Conservation (phyloP, 176 grass and related monocot species). For the Eremochloa ophiuroides region DNA sequence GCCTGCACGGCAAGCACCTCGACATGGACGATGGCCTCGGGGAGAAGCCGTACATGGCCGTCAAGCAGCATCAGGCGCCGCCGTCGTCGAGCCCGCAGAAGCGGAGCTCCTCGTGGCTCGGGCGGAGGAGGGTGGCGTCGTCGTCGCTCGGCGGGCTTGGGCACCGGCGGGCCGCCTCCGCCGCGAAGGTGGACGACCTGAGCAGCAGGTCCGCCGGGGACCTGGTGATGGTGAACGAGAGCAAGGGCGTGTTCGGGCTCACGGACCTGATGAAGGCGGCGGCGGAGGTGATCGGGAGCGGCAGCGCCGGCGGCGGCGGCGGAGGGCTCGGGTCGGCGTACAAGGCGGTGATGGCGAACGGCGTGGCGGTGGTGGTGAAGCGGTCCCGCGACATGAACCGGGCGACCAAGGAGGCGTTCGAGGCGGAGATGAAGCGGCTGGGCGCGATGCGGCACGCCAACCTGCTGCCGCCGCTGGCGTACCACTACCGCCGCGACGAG, state of each 20-base stretch:
- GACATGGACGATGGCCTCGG: conserved; percentile 33
- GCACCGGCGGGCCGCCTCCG: not conserved
- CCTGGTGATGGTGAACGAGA: conserved; percentile 70
- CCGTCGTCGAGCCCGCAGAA: not conserved
- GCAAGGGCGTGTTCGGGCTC: conserved; percentile 67
- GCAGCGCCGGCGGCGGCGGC: conserved; percentile 63
- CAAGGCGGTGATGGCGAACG: conserved; percentile 80
- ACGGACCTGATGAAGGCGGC: conserved; percentile 90
- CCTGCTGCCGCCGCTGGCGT: conserved; percentile 67
- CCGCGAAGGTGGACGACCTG: conserved; percentile 11
- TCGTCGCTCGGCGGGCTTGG: not conserved
- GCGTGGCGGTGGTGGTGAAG: conserved; percentile 64
- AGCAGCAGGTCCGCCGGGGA: conserved; percentile 22
- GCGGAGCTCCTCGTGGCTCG: conserved; percentile 40
- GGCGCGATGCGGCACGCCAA: conserved; percentile 59
- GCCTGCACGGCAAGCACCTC: no score
- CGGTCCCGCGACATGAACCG: conserved; percentile 86
- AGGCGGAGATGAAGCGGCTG: conserved; percentile 57
- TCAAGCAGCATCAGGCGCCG: conserved; percentile 22
- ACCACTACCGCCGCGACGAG: conserved; percentile 79
- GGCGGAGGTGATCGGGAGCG: conserved; percentile 67
- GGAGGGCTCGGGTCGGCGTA: conserved; percentile 69
- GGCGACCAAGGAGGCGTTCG: conserved; percentile 57
- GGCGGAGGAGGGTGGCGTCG: conserved; percentile 16
- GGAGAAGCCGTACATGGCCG: conserved; percentile 39